Base-by-base conservation (phyloP, 1,139 yeast species). In the Meyerozyma carpophila region DNA sequence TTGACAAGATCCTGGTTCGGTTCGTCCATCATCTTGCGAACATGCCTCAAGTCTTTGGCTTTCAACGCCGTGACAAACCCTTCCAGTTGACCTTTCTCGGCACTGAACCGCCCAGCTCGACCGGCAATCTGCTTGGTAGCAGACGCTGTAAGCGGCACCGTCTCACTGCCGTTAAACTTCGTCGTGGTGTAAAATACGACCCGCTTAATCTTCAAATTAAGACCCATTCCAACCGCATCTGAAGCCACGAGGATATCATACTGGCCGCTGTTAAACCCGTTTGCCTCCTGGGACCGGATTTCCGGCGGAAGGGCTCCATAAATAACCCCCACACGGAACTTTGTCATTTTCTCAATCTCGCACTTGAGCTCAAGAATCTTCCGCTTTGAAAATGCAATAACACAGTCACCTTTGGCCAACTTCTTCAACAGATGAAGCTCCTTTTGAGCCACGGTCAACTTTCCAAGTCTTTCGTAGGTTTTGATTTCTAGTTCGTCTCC, bases 141-240 rank as follows among this genome's bases (percentile, higher is more conserved):
- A 0, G 95, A 83, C 4, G 77, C 67, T 0, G 84, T 69, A 36
- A 91, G 62, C 2, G 63, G 62, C 3, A 65, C 65, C 50, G 72
- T 63, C 18, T 63, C 66, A 14, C 57, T 59, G 4, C 98, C 98
- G 58, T 90, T 80, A 54, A 77, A 93, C 62, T 93, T 94, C 42
- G 61, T 62, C 21, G 78, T 70, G 0, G 83, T 74, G 26, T 84
- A 78, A 56, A 93, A 91, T 1, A 93, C 77, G 13, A 93, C 78
- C 45, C 98, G 68, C 48, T 82, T 81, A 51, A 93, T 90, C 24
- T 85, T 83, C 55, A 93, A 70, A 57, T 93, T 93, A 43, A 93
- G 72, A 0, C 99, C 99, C 98, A 93, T 93, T 2, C 98, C 98
- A 46, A 93, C 81, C 0, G 99, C 99, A 67, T 93, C 98, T 1